These are phyloP conservation scores for Cladosporium oxysporum DNA, from an alignment of 2,329 filamentous ascomycete genomes.

Conservation along the genomic window DNA sequence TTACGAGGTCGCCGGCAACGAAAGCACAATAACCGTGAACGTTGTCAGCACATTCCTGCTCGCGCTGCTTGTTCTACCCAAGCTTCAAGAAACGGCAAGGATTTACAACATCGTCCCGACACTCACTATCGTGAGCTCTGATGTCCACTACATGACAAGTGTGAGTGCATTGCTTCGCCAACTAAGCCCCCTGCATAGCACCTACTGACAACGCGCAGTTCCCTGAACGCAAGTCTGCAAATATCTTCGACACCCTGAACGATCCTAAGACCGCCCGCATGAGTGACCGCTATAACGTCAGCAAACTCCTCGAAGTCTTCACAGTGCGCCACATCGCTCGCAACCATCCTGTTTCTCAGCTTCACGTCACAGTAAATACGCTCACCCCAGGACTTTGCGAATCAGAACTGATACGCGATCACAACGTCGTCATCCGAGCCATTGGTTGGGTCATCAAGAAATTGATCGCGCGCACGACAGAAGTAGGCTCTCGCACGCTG, in stretches of 20 bases:
- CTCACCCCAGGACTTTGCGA: conserved; percentile 58
- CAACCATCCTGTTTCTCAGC: conserved; percentile 30
- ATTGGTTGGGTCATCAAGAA: conserved; percentile 25
- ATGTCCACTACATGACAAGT: conserved; percentile 44
- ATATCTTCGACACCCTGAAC: conserved; percentile 43
- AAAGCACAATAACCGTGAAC: conserved; percentile 55
- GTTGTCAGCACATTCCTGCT: conserved; percentile 57
- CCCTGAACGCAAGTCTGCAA: conserved; percentile 39
- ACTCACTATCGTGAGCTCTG: conserved; percentile 45
- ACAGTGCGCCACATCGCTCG: conserved; percentile 40
- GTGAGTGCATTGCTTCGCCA: conserved; percentile 27
- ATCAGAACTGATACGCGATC: conserved; percentile 48
- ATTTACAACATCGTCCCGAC: conserved; percentile 39
- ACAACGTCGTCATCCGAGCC: conserved; percentile 12
- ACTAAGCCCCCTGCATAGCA: neutral
- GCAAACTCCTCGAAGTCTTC: conserved; percentile 54
- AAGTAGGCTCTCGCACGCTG: conserved; percentile 45
- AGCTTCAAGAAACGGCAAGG: conserved; percentile 47
- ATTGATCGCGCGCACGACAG: conserved; percentile 40
- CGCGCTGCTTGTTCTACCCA: conserved; percentile 53
- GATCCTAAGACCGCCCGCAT: conserved; percentile 40
- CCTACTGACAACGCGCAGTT: conserved; percentile 27
- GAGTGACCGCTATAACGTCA: conserved; percentile 46
- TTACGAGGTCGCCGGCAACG: conserved; percentile 45
- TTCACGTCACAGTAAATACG: conserved; percentile 51